Evolutionary conservation across 495 filamentous ascomycete genomes (phyloP).

Genomic region (Viridothelium virens): DNA sequence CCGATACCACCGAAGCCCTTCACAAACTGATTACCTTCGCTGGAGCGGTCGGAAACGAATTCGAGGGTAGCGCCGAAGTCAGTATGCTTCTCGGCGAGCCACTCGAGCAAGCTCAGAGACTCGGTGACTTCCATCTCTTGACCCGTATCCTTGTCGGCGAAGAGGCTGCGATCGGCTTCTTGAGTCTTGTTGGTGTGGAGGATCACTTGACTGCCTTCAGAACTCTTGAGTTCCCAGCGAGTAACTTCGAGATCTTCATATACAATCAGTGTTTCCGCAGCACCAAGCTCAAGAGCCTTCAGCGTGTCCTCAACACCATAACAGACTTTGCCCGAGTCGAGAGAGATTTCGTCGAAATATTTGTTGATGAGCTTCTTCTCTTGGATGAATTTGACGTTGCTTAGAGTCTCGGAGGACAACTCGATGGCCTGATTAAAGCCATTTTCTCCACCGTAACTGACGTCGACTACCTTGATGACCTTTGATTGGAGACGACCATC

Average conservation of each 20-base stretch:
- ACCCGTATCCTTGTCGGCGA: constrained; percentile 89
- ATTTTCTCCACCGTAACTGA: constrained; percentile 97
- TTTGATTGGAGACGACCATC: constrained; percentile 82
- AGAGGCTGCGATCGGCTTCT: constrained; percentile 68
- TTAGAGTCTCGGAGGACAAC: constrained; percentile 85
- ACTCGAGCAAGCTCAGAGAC: constrained; percentile 87
- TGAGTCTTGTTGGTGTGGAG: constrained; percentile 84
- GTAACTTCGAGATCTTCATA: constrained; percentile 94
- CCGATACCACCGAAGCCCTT: constrained; percentile 99
- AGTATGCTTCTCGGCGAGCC: constrained; percentile 96
- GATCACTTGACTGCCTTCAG: constrained; percentile 59
- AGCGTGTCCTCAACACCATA: constrained; percentile 97
- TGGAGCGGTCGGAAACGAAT: constrained; percentile 94
- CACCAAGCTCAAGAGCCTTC: constrained; percentile 93
- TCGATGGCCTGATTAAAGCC: constrained; percentile 99
- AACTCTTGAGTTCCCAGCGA: constrained; percentile 78
- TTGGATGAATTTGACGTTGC: constrained; percentile 99
- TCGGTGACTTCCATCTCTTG: constrained; percentile 91
- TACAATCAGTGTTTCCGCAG: constrained; percentile 91
- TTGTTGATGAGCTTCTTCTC: constrained; percentile 98
- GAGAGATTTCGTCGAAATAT: constrained; percentile 98
- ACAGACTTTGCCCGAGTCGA: constrained; percentile 91
- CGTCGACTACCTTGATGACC: constrained; percentile 98
- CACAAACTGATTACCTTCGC: constrained; percentile 98
- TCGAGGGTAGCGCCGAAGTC: constrained; percentile 95